Evolutionary conservation across 768 basidiomycete species (phyloP), one percentile per base, ranked within the genome.

Genomic region (Erythrobasidium yunnanense): DNA sequence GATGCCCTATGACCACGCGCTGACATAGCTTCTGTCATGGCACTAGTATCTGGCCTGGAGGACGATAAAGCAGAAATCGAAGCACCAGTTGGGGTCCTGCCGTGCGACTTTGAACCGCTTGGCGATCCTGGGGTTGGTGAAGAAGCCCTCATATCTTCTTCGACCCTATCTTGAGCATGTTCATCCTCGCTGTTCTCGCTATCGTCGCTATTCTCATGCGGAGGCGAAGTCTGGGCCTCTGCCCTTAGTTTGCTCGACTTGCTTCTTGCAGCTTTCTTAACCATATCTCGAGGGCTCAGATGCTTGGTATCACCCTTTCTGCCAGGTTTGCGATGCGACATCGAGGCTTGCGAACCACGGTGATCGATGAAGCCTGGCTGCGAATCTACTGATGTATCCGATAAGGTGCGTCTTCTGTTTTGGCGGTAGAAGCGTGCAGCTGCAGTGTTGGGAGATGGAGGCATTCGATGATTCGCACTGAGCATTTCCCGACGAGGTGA

Each of bases 351-450:
- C 4, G 60, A 63, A 1, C 70, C 49, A 8, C 73, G 67, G 38
- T 74, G 73, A 60, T 74, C 73, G 45, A 74, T 72, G 67, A 70
- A 74, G 2, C 54, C 68, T 20, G 52, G 47, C 22, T 71, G 69
- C 27, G 69, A 70, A 66, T 74, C 71, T 62, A 74, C 67, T 46
- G 69, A 70, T 63, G 73, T 72, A 50, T 72, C 71, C 55, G 68
- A 69, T 51, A 74, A 22, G 49, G 72, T 74, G 46, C 62, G 50
- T n/a, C 55, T 23, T 15, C 72, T 67, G 42, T 72, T 69, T 45
- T 73, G 72, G 1, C 70, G 65, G 65, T 73, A 73, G 42, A 73
- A 60, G 35, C 67, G 60, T 5, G 60, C 60, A 4, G 60, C 60
- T 47, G 60, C 47, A 30, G 60, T 51, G n/a, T 29, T 33, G 4